Base-by-base conservation (phyloP, 2,329 filamentous ascomycete genomes). In the Stagonosporopsis rhizophila region DNA sequence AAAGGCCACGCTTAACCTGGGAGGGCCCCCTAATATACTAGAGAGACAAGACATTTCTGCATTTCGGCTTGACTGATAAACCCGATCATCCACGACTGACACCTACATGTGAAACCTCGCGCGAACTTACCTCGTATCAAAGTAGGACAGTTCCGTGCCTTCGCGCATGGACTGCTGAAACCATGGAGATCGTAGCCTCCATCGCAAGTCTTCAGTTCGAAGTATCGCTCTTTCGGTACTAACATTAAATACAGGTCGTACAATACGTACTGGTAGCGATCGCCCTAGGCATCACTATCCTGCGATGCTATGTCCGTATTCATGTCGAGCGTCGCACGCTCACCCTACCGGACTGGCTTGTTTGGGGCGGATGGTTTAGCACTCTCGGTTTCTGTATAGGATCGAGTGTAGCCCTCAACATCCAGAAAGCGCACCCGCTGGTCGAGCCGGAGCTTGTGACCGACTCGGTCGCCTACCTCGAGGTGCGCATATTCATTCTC, bases 281-380 rank as follows among this genome's bases (percentile, higher is more conserved):
- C 6, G 63, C 66, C 25, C 35, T 68, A 14, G 49, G 20, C 1
- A 56, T 64, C 32, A 66, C 56, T 11, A 22, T 58, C 12, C 47
- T 66, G 23, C 61, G 66, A 58, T 66, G 58, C 37, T 68, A 56
- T 40, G 39, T 68, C 15, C 64, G 64, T 9, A 11, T 63, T 6
- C 11, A 35, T 11, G 17, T 63, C 23, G 64, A 67, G 42, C 51
- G 47, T 9, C 63, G 65, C 3, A 40, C n/a, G 9, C 11, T 68
- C 17, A 65, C 57, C 3, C 9, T 62, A 0, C 46, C 65, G 15
- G 66, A 68, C 44, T 67, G 62, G 20, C 51, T 68, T 12, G 58
- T 68, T 3, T 66, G 61, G 58, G 59, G 50, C n/a, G 66, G 59
- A 27, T 66, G 63, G 63, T 11, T 62, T 14, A 63, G 64, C 45